phyloP scores from a whole-genome alignment of 352 stramenopile genomes.

The Globisporangium heterothallicum region DNA sequence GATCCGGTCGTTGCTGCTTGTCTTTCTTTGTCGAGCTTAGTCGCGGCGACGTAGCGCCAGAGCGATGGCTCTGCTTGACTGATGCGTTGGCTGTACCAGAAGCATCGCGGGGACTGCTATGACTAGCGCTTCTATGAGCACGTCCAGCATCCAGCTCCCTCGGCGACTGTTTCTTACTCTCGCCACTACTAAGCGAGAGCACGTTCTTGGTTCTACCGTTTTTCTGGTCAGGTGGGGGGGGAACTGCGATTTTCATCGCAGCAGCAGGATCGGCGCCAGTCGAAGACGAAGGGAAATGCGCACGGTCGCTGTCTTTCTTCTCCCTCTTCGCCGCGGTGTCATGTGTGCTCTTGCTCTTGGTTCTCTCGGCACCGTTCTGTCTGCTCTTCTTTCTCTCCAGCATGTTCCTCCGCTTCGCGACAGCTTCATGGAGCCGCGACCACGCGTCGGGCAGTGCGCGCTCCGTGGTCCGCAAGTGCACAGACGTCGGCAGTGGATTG shows the following conservation, averaged over 20 bases:
- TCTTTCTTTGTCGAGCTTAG: neutral
- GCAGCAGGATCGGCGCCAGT: neutral
- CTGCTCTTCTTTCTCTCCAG: conserved; percentile 25
- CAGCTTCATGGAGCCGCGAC: conserved; percentile 14
- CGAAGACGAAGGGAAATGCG: neutral
- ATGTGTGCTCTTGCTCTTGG: conserved; percentile 20
- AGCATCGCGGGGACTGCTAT: neutral
- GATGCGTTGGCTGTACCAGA: neutral
- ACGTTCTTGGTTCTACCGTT: conserved; percentile 13
- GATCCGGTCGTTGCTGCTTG: neutral
- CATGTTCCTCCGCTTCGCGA: conserved; percentile 17
- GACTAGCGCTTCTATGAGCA: too few relatives aligned
- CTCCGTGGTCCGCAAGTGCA: conserved; percentile 7
- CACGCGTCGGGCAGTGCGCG: conserved; percentile 15
- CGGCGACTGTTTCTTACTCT: conserved; percentile 12
- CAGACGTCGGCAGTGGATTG: conserved; percentile 16
- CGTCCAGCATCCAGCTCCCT: neutral
- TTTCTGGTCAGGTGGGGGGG: conserved; percentile 7
- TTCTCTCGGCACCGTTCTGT: conserved; percentile 21
- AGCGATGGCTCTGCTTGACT: neutral
- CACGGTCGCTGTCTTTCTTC: conserved; percentile 7
- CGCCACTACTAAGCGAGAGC: neutral
- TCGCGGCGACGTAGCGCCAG: neutral
- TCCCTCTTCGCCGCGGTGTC: conserved; percentile 9
- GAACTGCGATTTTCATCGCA: neutral